Conservation (phyloP, 1,284 basidiomycete genomes). For the Pyrrhoderma lamaoense region DNA sequence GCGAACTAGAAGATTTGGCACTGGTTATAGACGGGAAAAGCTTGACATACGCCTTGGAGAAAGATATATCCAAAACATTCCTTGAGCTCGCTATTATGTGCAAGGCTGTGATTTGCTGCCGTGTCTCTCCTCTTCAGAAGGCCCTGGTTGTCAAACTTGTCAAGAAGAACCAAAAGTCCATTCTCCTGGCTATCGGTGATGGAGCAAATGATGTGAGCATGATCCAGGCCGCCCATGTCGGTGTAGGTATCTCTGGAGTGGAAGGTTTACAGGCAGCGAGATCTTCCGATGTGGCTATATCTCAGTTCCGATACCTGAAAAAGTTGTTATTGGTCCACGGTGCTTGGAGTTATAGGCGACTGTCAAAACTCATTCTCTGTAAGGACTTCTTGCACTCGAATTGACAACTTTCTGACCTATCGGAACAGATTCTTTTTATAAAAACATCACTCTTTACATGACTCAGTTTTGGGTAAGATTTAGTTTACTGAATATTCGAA, state of each 20-base stretch:
- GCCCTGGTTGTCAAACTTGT: slow-evolving; percentile 97
- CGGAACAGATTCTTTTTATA: slow-evolving; percentile 83
- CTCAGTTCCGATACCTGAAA: slow-evolving; percentile 95
- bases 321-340: slow-evolving; percentile 96
- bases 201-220: slow-evolving; percentile 97
- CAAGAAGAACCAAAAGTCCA: slow-evolving; percentile 90
- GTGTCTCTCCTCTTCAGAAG: slow-evolving; percentile 97
- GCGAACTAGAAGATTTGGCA: slow-evolving; percentile 92
- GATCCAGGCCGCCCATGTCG: slow-evolving; percentile 97
- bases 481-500: background rate
- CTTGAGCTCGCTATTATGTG: slow-evolving; percentile 96
- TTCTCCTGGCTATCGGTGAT: slow-evolving; percentile 93
- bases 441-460: slow-evolving; percentile 97
- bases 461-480: slow-evolving; percentile 87
- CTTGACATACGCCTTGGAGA: slow-evolving; percentile 87
- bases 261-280: slow-evolving; percentile 98
- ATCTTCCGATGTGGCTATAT: slow-evolving; percentile 95
- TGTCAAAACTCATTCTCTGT: slow-evolving; percentile 96
- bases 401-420: background rate
- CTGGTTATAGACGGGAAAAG: slow-evolving; percentile 98
- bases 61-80: slow-evolving; percentile 84
- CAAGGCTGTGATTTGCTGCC: slow-evolving; percentile 97
- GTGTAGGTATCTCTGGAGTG: slow-evolving; percentile 96
- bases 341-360: slow-evolving; percentile 93
- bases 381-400: slow-evolving; percentile 27